These are phyloP conservation scores for Cynara cardunculus DNA, from an alignment of 129 eudicot species.

Conservation along the genomic window DNA sequence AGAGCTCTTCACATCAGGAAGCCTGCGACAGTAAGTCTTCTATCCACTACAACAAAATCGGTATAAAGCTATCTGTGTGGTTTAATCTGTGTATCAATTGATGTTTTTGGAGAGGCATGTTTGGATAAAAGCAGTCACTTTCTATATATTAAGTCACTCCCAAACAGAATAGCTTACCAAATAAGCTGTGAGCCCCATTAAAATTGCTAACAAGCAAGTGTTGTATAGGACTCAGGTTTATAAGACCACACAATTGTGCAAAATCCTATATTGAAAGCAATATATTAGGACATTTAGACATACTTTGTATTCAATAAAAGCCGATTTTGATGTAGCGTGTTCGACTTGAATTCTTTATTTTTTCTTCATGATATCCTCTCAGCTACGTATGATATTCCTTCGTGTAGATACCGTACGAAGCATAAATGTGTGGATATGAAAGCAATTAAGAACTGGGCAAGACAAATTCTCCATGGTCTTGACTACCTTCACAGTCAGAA, in stretches of 20 bases:
- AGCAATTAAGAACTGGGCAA: conserved; percentile 89
- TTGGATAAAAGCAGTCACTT: no score
- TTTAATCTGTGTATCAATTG: no score
- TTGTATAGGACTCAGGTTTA: no score
- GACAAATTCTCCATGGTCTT: conserved; percentile 75
- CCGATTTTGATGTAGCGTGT: background rate
- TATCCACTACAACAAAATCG: background rate
- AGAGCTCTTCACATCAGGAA: conserved; percentile 90
- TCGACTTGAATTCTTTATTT: background rate
- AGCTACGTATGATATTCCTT: background rate
- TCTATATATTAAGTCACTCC: no score
- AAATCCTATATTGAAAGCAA: no score
- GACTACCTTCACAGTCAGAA: conserved; percentile 77
- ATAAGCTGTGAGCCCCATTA: no score
- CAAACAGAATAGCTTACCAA: no score
- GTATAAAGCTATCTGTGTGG: no score
- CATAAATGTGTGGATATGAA: conserved; percentile 70
- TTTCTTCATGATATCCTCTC: background rate
- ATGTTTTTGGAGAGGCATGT: no score
- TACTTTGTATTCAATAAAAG: background rate
- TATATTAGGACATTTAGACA: no score
- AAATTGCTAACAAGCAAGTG: no score
- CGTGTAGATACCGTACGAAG: conserved; percentile 65
- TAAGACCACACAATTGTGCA: no score
- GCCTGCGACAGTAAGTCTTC: conserved; percentile 63